Conservation (phyloP, 2,329 filamentous ascomycete species). For the Penicillium sp. region DNA sequence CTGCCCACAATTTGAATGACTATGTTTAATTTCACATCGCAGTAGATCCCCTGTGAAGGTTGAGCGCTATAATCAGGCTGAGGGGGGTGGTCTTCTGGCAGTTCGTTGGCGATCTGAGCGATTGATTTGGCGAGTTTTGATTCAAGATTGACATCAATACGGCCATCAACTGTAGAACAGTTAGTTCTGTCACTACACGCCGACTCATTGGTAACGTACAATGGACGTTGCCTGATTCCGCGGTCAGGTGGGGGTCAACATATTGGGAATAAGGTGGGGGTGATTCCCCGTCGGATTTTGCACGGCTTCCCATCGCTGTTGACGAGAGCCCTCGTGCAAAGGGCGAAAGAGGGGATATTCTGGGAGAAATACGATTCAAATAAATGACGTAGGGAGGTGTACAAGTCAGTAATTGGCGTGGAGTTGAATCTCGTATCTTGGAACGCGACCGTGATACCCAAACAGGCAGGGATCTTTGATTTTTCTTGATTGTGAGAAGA, state of each 20-base stretch:
- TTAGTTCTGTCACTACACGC: neutral
- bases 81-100: slow-evolving; percentile 16
- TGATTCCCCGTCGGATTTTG: neutral
- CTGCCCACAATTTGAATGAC: slow-evolving; percentile 56
- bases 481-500: no score
- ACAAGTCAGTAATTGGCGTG: neutral
- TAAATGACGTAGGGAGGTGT: neutral
- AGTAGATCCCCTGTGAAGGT: slow-evolving; percentile 1
- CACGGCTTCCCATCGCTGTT: slow-evolving; percentile 7
- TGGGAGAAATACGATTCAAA: neutral
- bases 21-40: slow-evolving; percentile 44
- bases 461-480: neutral
- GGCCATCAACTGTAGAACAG: slow-evolving; percentile 16
- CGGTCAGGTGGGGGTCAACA: slow-evolving; percentile 12
- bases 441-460: neutral
- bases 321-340: neutral
- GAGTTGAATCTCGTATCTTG: neutral
- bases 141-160: slow-evolving; percentile 23
- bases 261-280: slow-evolving; percentile 11
- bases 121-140: slow-evolving; percentile 23
- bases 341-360: neutral
- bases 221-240: slow-evolving; percentile 12
- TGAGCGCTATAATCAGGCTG: slow-evolving; percentile 16
- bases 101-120: slow-evolving; percentile 20
- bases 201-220: slow-evolving; percentile 3